Base-by-base conservation (phyloP, 805 yeast species). In the Cyberlindnera lachancei region DNA sequence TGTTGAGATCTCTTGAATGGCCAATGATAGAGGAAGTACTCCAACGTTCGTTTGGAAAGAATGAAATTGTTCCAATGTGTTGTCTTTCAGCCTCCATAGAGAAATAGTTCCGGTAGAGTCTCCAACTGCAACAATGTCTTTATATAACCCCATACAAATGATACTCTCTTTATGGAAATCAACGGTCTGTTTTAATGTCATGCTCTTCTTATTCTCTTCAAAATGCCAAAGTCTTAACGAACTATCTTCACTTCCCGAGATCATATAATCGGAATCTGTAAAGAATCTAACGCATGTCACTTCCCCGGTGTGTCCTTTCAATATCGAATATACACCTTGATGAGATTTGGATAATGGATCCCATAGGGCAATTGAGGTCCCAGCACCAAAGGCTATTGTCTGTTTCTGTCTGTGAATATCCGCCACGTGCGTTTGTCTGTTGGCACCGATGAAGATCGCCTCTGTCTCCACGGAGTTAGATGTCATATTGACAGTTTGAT, bases 391-490 rank as follows among this genome's bases (percentile, higher is more conserved):
- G 0, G 92, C 94, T 6, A 81, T 64, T 5, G 69, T 34, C 15
- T 60, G 48, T 9, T 46, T 44, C 1, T 35, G 33, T 0, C 49
- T 33, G 37, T 66, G 62, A 42, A 67, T 69, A 45, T 75, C 87
- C 16, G 77, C 67, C 6, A 70, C 73, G 37, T 68, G 72, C 5
- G 75, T 60, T 45, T 79, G 85, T 38, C 68, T 70, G 51, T 82
- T 83, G 22, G 85, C 86, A 12, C 94, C 94, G 14, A 72, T 63
- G 50, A 81, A 79, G 4, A 77, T 61, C 13, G 81, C 83, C 35
- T 75, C 80, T 1, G 33, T 34, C 20, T 29, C n/a, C n/a, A n/a
- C n/a, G n/a, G n/a, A n/a, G n/a, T n/a, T n/a, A n/a, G n/a, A n/a
- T n/a, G n/a, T n/a, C n/a, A n/a, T n/a, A n/a, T n/a, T n/a, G n/a